These are phyloP conservation scores for Rhodotorula graminis DNA, from an alignment of 768 basidiomycete genomes.

Conservation along the genomic window DNA sequence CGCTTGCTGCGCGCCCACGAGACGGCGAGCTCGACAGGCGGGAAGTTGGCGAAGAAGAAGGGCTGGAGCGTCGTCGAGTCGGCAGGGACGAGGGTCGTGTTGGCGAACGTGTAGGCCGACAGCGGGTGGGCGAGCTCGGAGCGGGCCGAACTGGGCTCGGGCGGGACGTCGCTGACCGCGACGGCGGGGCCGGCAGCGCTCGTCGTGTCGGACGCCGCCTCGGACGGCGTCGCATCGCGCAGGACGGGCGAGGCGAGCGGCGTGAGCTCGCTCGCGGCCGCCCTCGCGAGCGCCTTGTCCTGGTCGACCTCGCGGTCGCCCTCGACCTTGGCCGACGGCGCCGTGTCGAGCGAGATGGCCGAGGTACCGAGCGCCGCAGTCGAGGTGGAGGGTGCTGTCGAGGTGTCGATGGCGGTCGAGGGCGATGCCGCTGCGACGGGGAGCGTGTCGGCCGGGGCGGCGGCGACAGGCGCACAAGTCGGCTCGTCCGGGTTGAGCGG, in stretches of 20 bases:
- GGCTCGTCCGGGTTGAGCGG: not conserved
- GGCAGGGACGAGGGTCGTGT: constrained; percentile 27
- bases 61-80: constrained; percentile 17
- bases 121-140: constrained; percentile 16
- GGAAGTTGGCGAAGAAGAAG: constrained; percentile 22
- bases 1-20: constrained; percentile 26
- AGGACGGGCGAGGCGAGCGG: not conserved
- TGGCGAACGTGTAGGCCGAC: constrained; percentile 24
- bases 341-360: not conserved
- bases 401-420: too few species aligned
- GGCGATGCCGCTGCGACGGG: too few species aligned
- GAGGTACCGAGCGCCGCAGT: too few species aligned
- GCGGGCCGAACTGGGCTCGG: not conserved
- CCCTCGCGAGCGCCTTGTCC: not conserved
- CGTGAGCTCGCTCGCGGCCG: not conserved
- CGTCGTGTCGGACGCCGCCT: constrained; percentile 3
- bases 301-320: not conserved
- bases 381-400: too few species aligned
- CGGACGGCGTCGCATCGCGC: constrained; percentile 19
- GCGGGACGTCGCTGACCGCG: not conserved
- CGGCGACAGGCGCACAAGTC: not conserved
- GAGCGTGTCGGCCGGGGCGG: not conserved
- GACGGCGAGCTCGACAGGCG: constrained; percentile 12
- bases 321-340: not conserved
- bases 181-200: constrained; percentile 1